A percentile compares a stretch with the other conserved stretches of the same genome.
Evolutionary conservation across 108 stramenopile species (phyloP).

Genomic region (Skeletonema menzelii): DNA sequence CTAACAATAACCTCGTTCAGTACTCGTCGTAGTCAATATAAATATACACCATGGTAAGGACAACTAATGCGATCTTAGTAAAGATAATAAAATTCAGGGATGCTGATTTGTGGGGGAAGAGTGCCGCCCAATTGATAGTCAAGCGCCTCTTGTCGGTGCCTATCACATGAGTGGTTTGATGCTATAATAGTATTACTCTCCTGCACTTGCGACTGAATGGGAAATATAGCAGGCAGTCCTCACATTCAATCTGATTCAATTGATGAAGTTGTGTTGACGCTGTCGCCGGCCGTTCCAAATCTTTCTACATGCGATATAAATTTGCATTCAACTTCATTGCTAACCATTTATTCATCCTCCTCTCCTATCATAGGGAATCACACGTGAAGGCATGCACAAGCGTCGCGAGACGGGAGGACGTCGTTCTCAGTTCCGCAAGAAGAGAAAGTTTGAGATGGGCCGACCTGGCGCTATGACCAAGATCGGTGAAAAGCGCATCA

Average conservation of each 20-base stretch:
- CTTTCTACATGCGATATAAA: background rate
- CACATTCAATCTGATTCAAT: background rate
- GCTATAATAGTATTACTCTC: background rate
- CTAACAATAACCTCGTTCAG: background rate
- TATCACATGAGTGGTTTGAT: background rate
- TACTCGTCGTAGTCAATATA: background rate
- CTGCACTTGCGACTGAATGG: background rate
- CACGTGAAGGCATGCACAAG: constrained; percentile 98
- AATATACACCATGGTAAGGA: background rate
- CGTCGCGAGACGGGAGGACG: constrained; percentile 99
- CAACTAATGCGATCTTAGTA: background rate
- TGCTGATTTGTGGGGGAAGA: background rate
- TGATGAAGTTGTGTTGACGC: background rate
- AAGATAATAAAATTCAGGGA: background rate
- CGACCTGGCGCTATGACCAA: constrained; percentile 99
- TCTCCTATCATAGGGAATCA: constrained; percentile 83
- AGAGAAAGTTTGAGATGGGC: constrained; percentile 99
- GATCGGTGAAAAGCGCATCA: constrained; percentile 94
- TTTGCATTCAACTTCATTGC: background rate
- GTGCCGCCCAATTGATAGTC: background rate
- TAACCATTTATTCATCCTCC: background rate
- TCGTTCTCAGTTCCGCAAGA: constrained; percentile 95
- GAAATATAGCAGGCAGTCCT: background rate
- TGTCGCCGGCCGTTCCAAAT: background rate
- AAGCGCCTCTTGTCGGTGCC: background rate